Evolutionary conservation across 164 flowering plant species (phyloP).

Genomic region (Euptelea pleiosperma): DNA sequence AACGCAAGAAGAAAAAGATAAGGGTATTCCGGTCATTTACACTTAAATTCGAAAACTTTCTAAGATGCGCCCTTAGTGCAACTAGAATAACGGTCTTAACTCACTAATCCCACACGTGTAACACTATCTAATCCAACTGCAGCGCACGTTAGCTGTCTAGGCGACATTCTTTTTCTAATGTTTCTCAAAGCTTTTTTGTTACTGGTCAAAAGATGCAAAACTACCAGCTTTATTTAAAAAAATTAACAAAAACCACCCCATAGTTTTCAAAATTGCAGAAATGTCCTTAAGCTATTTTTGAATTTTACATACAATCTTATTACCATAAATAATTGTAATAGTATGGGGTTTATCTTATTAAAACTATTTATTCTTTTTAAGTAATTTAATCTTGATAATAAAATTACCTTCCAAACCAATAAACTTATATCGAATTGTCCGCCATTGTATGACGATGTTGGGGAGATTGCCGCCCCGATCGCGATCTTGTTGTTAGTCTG

Average conservation of each 20-base stretch:
- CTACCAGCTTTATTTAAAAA: conserved; percentile 1
- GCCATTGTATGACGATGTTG: conserved; percentile 62
- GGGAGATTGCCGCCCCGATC: conserved; percentile 94
- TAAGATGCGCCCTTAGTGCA: neutral
- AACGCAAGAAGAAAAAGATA: no score
- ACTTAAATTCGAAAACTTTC: neutral
- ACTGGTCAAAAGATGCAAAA: conserved; percentile 9
- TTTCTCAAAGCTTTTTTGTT: no score
- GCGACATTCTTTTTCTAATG: no score
- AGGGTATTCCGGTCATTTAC: neutral
- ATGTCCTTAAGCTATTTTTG: neutral
- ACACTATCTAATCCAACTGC: neutral
- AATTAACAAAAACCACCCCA: neutral
- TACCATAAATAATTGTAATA: neutral
- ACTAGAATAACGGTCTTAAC: conserved; percentile 14
- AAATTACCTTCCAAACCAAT: conserved; percentile 91
- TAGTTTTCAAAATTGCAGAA: neutral
- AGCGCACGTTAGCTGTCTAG: neutral
- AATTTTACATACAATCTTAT: neutral
- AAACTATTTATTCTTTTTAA: conserved; percentile 25
- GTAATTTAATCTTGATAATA: conserved; percentile 69
- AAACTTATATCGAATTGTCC: conserved; percentile 88
- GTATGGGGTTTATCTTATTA: no score
- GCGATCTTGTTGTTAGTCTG: conserved; percentile 92
- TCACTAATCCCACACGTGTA: conserved; percentile 3